Evolutionary conservation across 331 rosid genomes (phyloP).

Genomic region (Prunus yedoensis): DNA sequence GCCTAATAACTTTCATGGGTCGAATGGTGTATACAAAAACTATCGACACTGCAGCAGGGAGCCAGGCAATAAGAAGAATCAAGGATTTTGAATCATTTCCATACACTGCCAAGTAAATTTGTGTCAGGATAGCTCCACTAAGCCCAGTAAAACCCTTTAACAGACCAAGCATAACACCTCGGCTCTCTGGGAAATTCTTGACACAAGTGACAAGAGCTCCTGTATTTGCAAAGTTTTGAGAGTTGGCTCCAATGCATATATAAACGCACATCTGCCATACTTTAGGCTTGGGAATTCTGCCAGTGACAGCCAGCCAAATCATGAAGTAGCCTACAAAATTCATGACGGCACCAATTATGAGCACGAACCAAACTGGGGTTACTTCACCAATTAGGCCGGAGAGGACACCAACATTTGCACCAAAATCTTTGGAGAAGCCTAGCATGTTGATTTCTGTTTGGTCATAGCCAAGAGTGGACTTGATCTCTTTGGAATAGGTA

Average conservation of each 20-base stretch:
- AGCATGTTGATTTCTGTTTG: slow-evolving; percentile 36
- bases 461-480: slow-evolving; percentile 42
- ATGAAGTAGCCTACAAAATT: slow-evolving; percentile 30
- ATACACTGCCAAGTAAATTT: slow-evolving; percentile 24
- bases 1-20: slow-evolving; percentile 9
- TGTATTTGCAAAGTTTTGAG: slow-evolving; percentile 23
- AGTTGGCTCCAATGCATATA: slow-evolving; percentile 26
- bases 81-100: slow-evolving; percentile 25
- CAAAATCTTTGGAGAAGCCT: slow-evolving; percentile 50
- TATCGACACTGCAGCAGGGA: slow-evolving; percentile 23
- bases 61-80: slow-evolving; percentile 27
- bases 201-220: slow-evolving; percentile 27
- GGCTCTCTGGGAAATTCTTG: slow-evolving; percentile 21
- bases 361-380: slow-evolving; percentile 21
- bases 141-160: slow-evolving; percentile 16
- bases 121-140: slow-evolving; percentile 27
- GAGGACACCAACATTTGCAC: slow-evolving; percentile 50
- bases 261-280: slow-evolving; percentile 30
- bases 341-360: slow-evolving; percentile 6
- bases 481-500: slow-evolving; percentile 45
- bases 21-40: slow-evolving; percentile 15
- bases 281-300: slow-evolving; percentile 5
- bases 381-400: slow-evolving; percentile 22
- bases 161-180: slow-evolving; percentile 26
- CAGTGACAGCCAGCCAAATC: slow-evolving; percentile 32